phyloP scores from a whole-genome alignment of 768 basidiomycete genomes.

The Gymnopilus dilepis region DNA sequence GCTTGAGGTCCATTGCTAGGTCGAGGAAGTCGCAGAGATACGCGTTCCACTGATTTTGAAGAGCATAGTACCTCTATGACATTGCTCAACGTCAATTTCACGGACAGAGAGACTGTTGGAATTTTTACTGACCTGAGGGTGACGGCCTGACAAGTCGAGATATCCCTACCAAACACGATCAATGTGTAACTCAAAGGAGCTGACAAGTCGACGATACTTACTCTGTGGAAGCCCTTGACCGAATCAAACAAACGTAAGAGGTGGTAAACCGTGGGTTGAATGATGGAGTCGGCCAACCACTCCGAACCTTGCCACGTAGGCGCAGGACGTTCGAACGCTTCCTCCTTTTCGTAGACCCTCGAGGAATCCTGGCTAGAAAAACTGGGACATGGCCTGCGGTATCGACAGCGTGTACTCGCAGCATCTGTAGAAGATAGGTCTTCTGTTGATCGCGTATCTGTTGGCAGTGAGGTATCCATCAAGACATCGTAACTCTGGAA shows the following conservation, averaged over 20 bases:
- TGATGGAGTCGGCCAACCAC: slow-evolving; percentile 2
- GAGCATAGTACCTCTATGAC: slow-evolving; percentile 30
- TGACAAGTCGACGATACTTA: slow-evolving; percentile 8
- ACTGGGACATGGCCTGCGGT: slow-evolving; percentile 21
- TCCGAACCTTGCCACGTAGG: slow-evolving; percentile 2
- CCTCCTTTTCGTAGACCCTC: slow-evolving; percentile 31
- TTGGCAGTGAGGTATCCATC: neutral
- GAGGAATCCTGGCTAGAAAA: slow-evolving; percentile 23
- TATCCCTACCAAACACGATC: slow-evolving; percentile 18
- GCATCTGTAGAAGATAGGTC: neutral
- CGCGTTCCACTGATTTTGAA: slow-evolving; percentile 29
- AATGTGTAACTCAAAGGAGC: neutral
- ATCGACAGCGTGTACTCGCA: slow-evolving; percentile 13
- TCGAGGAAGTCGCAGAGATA: slow-evolving; percentile 25
- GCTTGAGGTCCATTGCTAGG: slow-evolving; percentile 19
- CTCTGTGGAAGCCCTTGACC: slow-evolving; percentile 29
- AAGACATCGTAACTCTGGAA: neutral
- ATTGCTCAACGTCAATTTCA: neutral
- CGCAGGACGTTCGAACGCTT: slow-evolving; percentile 18
- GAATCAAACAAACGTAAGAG: slow-evolving; percentile 28
- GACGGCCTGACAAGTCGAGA: slow-evolving; percentile 31
- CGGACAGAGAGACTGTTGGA: no score
- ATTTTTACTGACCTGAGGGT: slow-evolving; percentile 25
- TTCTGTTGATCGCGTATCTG: neutral
- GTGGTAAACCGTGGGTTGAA: slow-evolving; percentile 24